Conservation (phyloP, 768 basidiomycete genomes). For the Kwoniella mangroviensis region DNA sequence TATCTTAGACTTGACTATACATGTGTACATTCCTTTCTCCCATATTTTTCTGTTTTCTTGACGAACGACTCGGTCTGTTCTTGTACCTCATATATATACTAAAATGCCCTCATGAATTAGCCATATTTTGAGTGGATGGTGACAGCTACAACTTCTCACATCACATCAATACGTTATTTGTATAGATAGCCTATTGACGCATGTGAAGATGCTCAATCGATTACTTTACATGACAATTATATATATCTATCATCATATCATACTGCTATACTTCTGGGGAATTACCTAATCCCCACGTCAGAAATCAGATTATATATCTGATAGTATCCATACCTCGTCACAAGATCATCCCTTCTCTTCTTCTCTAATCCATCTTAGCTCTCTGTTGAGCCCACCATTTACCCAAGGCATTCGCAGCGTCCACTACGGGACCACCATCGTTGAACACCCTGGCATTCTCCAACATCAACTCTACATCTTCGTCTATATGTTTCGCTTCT, state of each 20-base stretch:
- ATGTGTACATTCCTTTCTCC: not conserved
- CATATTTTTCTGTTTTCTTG: not conserved
- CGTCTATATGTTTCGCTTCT: constrained; percentile 75
- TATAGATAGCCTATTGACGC: no score
- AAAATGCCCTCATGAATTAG: not conserved
- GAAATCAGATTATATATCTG: no score
- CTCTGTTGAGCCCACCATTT: constrained; percentile 49
- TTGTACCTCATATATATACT: not conserved
- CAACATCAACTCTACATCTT: constrained; percentile 85
- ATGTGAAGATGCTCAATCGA: no score
- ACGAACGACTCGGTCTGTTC: not conserved
- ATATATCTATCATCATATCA: no score
- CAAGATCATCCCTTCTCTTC: not conserved
- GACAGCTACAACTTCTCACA: no score
- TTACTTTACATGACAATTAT: no score
- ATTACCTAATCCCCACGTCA: no score
- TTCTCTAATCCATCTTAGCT: constrained; percentile 36
- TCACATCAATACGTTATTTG: no score
- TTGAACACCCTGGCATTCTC: constrained; percentile 89
- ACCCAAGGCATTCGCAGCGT: constrained; percentile 41
- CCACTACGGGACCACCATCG: constrained; percentile 58
- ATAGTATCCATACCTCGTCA: not conserved
- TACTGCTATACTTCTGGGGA: no score
- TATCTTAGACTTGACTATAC: not conserved
- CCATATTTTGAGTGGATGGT: no score